Evolutionary conservation across 2,329 filamentous ascomycete species (phyloP), one percentile per base, ranked within the genome.

Genomic region (Fusarium guadeloupense): DNA sequence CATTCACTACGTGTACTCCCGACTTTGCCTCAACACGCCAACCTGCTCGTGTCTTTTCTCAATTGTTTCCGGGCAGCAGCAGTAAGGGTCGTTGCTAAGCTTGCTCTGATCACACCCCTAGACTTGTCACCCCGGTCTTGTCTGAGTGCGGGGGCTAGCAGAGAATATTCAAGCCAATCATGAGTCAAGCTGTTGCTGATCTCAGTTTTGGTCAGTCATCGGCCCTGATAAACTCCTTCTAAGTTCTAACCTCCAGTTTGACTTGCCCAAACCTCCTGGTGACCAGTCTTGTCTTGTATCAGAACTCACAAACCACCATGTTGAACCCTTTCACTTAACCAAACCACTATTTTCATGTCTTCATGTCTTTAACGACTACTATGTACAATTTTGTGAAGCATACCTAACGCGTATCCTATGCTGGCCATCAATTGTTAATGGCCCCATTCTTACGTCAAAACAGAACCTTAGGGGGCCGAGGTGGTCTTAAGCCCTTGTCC

Each of bases 151-250:
- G 60, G 60, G 60, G 48, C 60, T 33, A 49, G 45, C 14, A 34
- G 38, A 50, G 49, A 19, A 35, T 2, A 3, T 35, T 5, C 8
- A 1, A 21, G 9, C 47, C 60, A 30, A 48, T 40, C 20, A 26
- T 6, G 16, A 20, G 9, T 9, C 33, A 37, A 44, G 38, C 38
- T 28, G 34, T 17, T 30, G 49, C 14, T 42, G 66, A 76, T 76
- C 75, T 77, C 56, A 65, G n/a, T 70, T 77, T 76, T 71, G 60
- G 64, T 50, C 60, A 59, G 67, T 68, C 74, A 76, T 76, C 75
- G 72, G 62, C 28, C 20, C 16, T 51, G 28, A 16, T 35, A 21
- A 45, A 26, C 50, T 26, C 51, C 23, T 56, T 60, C 52, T 19
- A 43, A 25, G 20, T 20, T 8, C 28, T 33, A 21, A 54, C 34